phyloP scores from a whole-genome alignment of 306 rosid genomes.

The Corylus americana region DNA sequence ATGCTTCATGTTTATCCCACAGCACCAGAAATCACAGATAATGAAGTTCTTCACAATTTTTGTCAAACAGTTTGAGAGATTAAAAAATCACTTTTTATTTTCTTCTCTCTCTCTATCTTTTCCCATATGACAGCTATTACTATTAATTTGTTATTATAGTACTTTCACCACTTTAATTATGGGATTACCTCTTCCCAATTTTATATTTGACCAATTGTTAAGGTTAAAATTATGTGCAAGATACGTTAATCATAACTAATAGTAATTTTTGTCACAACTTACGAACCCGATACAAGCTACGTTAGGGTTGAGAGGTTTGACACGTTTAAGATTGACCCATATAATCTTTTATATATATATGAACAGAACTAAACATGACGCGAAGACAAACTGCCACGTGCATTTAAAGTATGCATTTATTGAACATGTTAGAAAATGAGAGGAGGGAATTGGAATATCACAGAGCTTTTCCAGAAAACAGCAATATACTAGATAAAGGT shows the following conservation, averaged over 20 bases:
- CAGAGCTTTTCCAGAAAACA: background rate
- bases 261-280: too few relatives aligned
- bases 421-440: background rate
- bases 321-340: too few relatives aligned
- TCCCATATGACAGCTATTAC: background rate
- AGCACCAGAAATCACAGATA: slow-evolving; percentile 31
- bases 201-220: background rate
- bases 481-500: background rate
- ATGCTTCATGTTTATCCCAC: slow-evolving; percentile 33
- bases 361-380: too few relatives aligned
- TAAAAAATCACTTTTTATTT: slow-evolving; percentile 7
- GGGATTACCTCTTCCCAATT: background rate
- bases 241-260: too few relatives aligned
- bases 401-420: background rate
- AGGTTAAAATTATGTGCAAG: background rate
- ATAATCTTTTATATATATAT: too few relatives aligned
- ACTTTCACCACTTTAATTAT: background rate
- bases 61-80: slow-evolving; percentile 31
- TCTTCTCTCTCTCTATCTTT: background rate
- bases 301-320: too few relatives aligned
- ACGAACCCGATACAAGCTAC: too few relatives aligned
- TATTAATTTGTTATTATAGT: background rate
- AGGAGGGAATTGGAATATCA: background rate
- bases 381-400: too few relatives aligned
- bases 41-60: slow-evolving; percentile 42